Base-by-base conservation (phyloP, 345 rosid genomes). In the Pugionium cornutum region DNA sequence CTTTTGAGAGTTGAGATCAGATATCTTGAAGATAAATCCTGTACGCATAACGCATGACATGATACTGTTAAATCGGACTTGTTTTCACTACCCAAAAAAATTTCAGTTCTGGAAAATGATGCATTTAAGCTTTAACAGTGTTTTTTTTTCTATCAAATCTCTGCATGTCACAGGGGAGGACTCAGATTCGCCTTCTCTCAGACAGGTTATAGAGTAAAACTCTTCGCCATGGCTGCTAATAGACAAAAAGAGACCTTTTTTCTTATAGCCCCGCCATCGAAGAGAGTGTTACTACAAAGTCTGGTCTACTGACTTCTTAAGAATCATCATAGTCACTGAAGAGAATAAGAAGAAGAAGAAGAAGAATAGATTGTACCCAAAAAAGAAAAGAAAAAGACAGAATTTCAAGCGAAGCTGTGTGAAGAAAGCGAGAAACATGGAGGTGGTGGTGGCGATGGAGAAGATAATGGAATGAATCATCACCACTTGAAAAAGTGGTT, bases 101-200 rank as follows among this genome's bases (percentile, higher is more conserved):
- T 36, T 33, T 53, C 7, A 2, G 26, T 33, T 56, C 10, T 36
- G 9, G 1, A 47, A n/a, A 48, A 29, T 30, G 28, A 57, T 30
- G 32, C 37, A 46, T 9, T 9, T 4, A 34, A 44, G 11, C 9
- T 35, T 36, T 1, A 41, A 64, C 49, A 64, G 39, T 18, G 18
- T 18, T 18, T 18, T 18, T 18, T 18, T 18, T 18, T 18, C 18
- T 18, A 18, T 18, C 18, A 18, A 18, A 18, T 1, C 2, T 63
- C 41, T 58, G 72, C 72, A 66, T 43, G 49, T 56, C 1, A 50
- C 30, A 50, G 40, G 8, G 26, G 7, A 59, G 65, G 80, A 78
- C 86, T 77, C 83, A 77, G 83, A 77, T 79, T 77, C 74, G 75
- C 80, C 75, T 77, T 73, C 28, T 52, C 37, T 77, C 72, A 73